Conservation (phyloP, 2,329 filamentous ascomycete species). For the Aspergillus proliferans region DNA sequence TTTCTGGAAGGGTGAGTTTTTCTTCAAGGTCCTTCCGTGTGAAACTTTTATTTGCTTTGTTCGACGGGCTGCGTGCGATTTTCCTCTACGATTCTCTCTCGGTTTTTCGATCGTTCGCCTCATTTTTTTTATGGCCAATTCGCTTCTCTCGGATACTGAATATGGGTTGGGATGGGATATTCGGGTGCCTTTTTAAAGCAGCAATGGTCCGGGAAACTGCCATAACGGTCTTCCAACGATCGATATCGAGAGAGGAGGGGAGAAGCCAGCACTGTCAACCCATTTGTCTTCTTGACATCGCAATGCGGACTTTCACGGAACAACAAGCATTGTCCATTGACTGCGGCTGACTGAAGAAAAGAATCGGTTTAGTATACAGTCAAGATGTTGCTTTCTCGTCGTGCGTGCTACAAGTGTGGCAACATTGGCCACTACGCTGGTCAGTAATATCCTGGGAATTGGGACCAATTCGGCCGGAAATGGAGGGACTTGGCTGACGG, state of each 20-base stretch:
- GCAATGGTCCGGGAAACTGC: neutral
- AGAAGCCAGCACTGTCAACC: neutral
- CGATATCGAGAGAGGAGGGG: neutral
- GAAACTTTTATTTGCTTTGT: neutral
- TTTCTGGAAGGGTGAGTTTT: neutral
- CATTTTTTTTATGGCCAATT: neutral
- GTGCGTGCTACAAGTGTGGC: slow-evolving; percentile 72
- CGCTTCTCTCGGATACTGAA: neutral
- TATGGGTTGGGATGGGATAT: neutral
- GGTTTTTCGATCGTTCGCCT: neutral
- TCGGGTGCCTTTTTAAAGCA: neutral
- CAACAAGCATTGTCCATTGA: too few species aligned
- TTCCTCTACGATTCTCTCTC: neutral
- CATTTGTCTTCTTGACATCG: neutral
- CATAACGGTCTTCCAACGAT: neutral
- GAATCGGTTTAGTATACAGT: slow-evolving; percentile 13
- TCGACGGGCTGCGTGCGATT: slow-evolving; percentile 1
- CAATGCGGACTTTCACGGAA: neutral
- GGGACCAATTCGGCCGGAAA: neutral
- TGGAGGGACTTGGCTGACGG: slow-evolving; percentile 39
- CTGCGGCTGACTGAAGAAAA: slow-evolving; percentile 9
- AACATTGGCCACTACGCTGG: slow-evolving; percentile 66
- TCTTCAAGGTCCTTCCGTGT: slow-evolving; percentile 4
- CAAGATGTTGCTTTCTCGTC: slow-evolving; percentile 74
- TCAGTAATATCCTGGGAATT: slow-evolving; percentile 24